These are phyloP conservation scores for Sesbania bispinosa DNA, from an alignment of 306 rosid species.

Conservation along the genomic window DNA sequence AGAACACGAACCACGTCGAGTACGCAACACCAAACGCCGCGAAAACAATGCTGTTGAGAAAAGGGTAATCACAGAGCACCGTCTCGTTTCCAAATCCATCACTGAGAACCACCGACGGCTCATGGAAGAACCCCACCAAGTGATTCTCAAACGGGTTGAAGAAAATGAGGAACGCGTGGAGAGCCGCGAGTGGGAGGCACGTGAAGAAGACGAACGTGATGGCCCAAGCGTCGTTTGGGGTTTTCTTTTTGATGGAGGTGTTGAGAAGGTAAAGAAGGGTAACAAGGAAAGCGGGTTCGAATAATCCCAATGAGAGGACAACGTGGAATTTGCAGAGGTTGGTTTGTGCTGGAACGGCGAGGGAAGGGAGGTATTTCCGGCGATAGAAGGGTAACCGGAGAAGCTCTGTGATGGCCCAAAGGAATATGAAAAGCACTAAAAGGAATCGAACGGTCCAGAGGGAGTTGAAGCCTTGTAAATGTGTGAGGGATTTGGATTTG, in stretches of 20 bases:
- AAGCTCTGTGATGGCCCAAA: conserved; percentile 69
- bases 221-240: conserved; percentile 30
- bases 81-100: not conserved
- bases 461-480: conserved; percentile 63
- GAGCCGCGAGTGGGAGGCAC: conserved; percentile 31
- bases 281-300: conserved; percentile 72
- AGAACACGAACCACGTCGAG: conserved; percentile 45
- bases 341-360: conserved; percentile 3
- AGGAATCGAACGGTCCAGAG: conserved; percentile 82
- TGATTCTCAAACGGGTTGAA: conserved; percentile 19
- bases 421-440: conserved; percentile 50
- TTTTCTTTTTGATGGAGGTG: conserved; percentile 46
- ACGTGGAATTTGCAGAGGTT: conserved; percentile 53
- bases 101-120: conserved; percentile 8
- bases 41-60: conserved; percentile 43
- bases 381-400: conserved; percentile 53
- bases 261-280: conserved; percentile 67
- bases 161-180: conserved; percentile 37
- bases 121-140: conserved; percentile 26
- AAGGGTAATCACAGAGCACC: conserved; percentile 57
- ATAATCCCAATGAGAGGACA: conserved; percentile 54
- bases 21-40: conserved; percentile 42
- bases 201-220: conserved; percentile 32
- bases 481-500: conserved; percentile 54
- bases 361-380: conserved; percentile 17